Evolutionary conservation across 768 basidiomycete species (phyloP).

Genomic region (Pleurotus pulmonarius): DNA sequence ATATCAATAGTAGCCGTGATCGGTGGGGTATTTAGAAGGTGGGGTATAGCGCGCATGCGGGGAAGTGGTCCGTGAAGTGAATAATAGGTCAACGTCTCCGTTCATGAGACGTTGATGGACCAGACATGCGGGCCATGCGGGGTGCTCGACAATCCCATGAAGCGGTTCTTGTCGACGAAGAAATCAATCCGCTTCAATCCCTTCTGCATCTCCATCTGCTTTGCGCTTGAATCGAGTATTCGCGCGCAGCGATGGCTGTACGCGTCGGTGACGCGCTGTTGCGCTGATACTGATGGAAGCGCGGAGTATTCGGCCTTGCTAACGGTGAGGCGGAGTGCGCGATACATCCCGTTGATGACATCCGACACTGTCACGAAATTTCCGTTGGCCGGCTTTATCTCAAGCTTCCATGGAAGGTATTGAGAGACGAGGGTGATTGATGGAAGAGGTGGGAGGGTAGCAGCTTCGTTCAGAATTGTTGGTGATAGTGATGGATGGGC

Average conservation of each 20-base stretch:
- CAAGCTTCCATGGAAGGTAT: background rate
- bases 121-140: conserved; percentile 30
- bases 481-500: conserved; percentile 16
- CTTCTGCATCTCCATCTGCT: conserved; percentile 37
- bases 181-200: conserved; percentile 57
- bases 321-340: conserved; percentile 36
- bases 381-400: conserved; percentile 6
- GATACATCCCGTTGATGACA: conserved; percentile 44
- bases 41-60: background rate
- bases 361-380: conserved; percentile 23
- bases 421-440: background rate
- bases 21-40: conserved; percentile 2
- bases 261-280: conserved; percentile 33
- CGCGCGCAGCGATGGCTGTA: conserved; percentile 37
- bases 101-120: conserved; percentile 24
- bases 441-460: conserved; percentile 37
- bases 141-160: conserved; percentile 36
- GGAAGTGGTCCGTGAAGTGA: background rate
- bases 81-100: background rate
- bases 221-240: conserved; percentile 22
- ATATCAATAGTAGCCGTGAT: background rate
- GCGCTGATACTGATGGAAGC: conserved; percentile 27
- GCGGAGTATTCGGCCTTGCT: conserved; percentile 35
- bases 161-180: conserved; percentile 29
- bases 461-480: conserved; percentile 34